Base-by-base conservation (phyloP, 345 rosid species). In the Noccaea caerulescens region DNA sequence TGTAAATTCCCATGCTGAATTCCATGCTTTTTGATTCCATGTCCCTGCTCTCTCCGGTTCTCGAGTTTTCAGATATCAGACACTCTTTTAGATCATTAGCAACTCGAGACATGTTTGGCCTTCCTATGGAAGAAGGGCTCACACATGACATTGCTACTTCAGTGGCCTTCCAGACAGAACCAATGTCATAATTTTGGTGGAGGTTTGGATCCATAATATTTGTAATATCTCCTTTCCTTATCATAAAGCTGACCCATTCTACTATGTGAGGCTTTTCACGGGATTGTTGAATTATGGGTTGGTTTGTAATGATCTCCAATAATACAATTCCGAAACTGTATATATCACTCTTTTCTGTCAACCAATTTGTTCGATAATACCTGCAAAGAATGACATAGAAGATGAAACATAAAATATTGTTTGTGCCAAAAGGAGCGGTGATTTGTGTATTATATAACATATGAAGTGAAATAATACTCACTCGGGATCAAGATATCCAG, bases 401-500 rank as follows among this genome's bases (percentile, higher is more conserved):
- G 8, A 47, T 13, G 8, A 46, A 30, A 23, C 38, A 27, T 52
- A 41, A 9, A 25, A 41, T 2, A 10, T 27, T 3, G 1, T 27
- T 12, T 44, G 4, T 63, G 6, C 10, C 33, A 33, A 16, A 37
- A 58, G 5, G 42, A 8, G 25, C 8, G 4, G 3, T 34, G 20
- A 32, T 43, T 16, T 41, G 2, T 7, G 11, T 10, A 54, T 4
- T 68, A 13, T 27, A 27, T 27, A 27, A n/a, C 9, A 59, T 76
- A 25, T 37, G 8, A 25, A 25, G n/a, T 66, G 12, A 23, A 39
- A 8, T 43, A 27, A 51, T 45, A 54, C 66, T 65, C 41, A 82
- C 87, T 79, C 83, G 1, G 84, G 87, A 43, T 80, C 85, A 4
- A 85, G 81, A 64, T 85, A 85, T 5, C 85, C 85, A 1, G 61